These are phyloP conservation scores for Amaranthus hypochondriacus DNA, from an alignment of 148 eudicot species.

Conservation along the genomic window DNA sequence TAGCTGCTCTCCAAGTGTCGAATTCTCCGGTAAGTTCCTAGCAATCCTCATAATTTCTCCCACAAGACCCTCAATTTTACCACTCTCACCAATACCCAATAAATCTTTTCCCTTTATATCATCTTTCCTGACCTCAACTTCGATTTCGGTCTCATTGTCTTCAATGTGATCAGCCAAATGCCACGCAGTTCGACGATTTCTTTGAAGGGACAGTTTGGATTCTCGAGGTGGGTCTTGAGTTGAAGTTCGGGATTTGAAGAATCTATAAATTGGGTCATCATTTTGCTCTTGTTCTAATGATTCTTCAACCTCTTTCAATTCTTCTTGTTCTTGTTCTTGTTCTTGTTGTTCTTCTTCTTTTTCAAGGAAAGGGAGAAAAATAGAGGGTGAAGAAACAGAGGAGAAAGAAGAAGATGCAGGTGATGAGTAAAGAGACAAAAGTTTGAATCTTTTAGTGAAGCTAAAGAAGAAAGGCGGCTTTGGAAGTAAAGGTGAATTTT, in stretches of 20 bases:
- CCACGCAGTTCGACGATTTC: slow-evolving; percentile 62
- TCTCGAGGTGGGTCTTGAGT: slow-evolving; percentile 41
- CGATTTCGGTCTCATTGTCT: slow-evolving; percentile 26
- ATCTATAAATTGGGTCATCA: slow-evolving; percentile 58
- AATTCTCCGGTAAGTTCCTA: slow-evolving; percentile 56
- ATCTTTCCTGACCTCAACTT: slow-evolving; percentile 10
- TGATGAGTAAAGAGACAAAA: slow-evolving; percentile 23
- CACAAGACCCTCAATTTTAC: slow-evolving; percentile 37
- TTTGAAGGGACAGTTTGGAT: slow-evolving; percentile 55
- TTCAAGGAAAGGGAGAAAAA: slow-evolving; percentile 59
- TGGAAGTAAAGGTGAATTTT: slow-evolving; percentile 1
- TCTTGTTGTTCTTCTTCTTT: slow-evolving; percentile 27
- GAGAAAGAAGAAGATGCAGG: slow-evolving; percentile 20
- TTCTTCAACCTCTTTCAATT: not conserved
- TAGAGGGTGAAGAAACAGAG: slow-evolving; percentile 31
- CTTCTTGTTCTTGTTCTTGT: slow-evolving; percentile 13
- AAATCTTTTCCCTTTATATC: slow-evolving; percentile 17
- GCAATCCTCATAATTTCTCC: slow-evolving; percentile 48
- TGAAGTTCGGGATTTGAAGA: slow-evolving; percentile 55
- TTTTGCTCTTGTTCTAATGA: slow-evolving; percentile 3
- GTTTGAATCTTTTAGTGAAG: slow-evolving; percentile 22
- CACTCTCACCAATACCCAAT: slow-evolving; percentile 16
- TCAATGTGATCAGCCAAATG: slow-evolving; percentile 40
- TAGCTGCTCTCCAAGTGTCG: slow-evolving; percentile 60
- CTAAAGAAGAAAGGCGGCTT: slow-evolving; percentile 5